Base-by-base conservation (phyloP, 139 green algal species). In the Eudorina sp. region DNA sequence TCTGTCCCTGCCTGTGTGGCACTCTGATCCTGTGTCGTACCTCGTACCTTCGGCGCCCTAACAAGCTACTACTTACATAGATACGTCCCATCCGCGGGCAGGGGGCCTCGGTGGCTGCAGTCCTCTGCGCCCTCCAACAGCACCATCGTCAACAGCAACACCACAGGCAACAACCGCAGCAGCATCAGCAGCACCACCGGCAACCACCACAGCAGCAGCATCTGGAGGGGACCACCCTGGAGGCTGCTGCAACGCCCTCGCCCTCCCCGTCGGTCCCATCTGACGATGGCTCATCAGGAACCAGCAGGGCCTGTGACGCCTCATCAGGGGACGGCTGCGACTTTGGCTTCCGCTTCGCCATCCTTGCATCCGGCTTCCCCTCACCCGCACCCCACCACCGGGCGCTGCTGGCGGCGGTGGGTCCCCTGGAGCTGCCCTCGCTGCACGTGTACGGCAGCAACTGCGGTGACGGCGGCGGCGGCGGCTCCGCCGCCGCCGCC, bases 101-200 rank as follows among this genome's bases (percentile, higher is more conserved):
- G 83, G 93, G 91, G 0, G 91, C 92, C 0, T 86, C 86, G 3
- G 88, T 96, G 19, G 92, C 90, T 2, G 93, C 92, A 0, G 58
- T 84, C 16, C 82, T 96, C 45, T 84, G 53, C 40, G 89, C 92
- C 6, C 25, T 74, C 66, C 90, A 92, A 83, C 90, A n/a, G n/a
- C n/a, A n/a, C n/a, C n/a, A n/a, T n/a, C n/a, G n/a, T n/a, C n/a
- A 94, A 86, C 70, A 90, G 85, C 90, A 93, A 85, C 69, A 91
- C 36, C 21, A 62, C 9, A 27, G 53, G 53, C 69, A 58, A 53
- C 53, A 69, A 58, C 48, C 62, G 53, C 23, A 78, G 55, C 70
- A 58, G 38, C 11, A 19, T 7, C 55, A 70, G 34, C n/a, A n/a
- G n/a, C n/a, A n/a, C n/a, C n/a, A n/a, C n/a, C 19, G 4, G 70